Conservation (phyloP, 2,329 filamentous ascomycete species). For the Fusarium veterinarium region DNA sequence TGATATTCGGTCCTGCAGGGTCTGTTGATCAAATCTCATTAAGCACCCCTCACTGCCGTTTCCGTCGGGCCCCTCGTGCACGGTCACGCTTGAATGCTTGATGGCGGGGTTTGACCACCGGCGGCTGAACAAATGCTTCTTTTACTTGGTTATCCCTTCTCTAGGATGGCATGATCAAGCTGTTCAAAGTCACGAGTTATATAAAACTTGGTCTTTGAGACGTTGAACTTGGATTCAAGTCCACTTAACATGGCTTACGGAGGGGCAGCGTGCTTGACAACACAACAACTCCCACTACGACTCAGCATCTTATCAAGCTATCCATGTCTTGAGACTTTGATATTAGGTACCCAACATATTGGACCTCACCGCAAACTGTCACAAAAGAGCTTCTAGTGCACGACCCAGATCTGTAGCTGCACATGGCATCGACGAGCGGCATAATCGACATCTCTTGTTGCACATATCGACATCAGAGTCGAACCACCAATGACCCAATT, state of each 20-base stretch:
- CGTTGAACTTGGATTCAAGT: background rate
- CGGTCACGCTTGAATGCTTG: conserved; percentile 14
- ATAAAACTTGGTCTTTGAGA: background rate
- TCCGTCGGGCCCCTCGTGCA: conserved; percentile 29
- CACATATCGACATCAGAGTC: conserved; percentile 26
- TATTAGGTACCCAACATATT: conserved; percentile 22
- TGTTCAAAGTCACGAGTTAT: conserved; percentile 1
- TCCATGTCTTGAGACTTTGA: conserved; percentile 22
- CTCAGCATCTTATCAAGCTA: conserved; percentile 15
- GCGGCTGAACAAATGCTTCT: background rate
- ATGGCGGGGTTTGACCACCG: conserved; percentile 27
- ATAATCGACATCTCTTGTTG: background rate
- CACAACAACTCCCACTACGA: conserved; percentile 2
- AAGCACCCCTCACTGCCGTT: conserved; percentile 31
- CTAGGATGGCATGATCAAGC: background rate
- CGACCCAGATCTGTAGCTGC: conserved; percentile 5
- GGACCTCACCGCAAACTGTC: conserved; percentile 34
- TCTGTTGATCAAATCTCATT: conserved; percentile 41
- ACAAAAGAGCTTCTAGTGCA: conserved; percentile 9
- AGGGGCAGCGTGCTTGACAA: conserved; percentile 15
- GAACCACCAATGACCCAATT: conserved; percentile 31
- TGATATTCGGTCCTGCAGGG: conserved; percentile 32
- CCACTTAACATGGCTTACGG: conserved; percentile 1
- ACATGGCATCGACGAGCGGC: background rate
- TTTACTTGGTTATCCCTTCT: background rate